A percentile compares a stretch with the other conserved stretches of the same genome.
These are phyloP conservation scores for Sanghuangporus sanghuang DNA, from an alignment of 1,284 basidiomycete species.

Conservation along the genomic window DNA sequence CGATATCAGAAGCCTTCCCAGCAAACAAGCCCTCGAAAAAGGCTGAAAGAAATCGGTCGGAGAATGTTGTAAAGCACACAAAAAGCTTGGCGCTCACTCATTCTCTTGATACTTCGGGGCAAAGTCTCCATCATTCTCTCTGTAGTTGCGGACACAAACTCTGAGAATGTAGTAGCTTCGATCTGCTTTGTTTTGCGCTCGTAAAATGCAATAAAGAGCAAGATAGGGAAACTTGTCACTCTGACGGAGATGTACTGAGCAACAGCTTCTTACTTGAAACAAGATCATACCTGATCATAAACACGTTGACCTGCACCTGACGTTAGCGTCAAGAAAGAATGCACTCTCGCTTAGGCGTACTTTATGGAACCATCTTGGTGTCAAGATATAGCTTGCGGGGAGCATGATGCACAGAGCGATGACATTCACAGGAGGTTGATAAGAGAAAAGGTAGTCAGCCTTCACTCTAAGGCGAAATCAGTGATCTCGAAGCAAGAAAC, in stretches of 20 bases:
- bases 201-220: constrained; percentile 76
- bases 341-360: constrained; percentile 29
- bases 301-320: constrained; percentile 70
- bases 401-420: constrained; percentile 78
- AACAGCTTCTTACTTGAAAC: background rate
- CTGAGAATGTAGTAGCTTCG: constrained; percentile 61
- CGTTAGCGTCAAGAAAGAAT: background rate
- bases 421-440: constrained; percentile 88
- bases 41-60: constrained; percentile 36
- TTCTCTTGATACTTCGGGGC: constrained; percentile 63
- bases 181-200: constrained; percentile 73
- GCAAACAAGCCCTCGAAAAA: constrained; percentile 73
- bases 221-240: constrained; percentile 80
- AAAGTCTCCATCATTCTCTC: constrained; percentile 70
- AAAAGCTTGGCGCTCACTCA: constrained; percentile 47
- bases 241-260: constrained; percentile 32
- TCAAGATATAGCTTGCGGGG: constrained; percentile 74
- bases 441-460: constrained; percentile 87
- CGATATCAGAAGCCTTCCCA: constrained; percentile 72
- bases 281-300: constrained; percentile 57
- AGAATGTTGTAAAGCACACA: background rate
- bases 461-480: constrained; percentile 51
- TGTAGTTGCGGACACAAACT: constrained; percentile 59
- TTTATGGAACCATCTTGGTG: constrained; percentile 83
- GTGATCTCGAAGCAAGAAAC: constrained; percentile 24